These are phyloP conservation scores for Penicillium egyptiacum DNA, from an alignment of 495 filamentous ascomycete genomes.

Conservation along the genomic window DNA sequence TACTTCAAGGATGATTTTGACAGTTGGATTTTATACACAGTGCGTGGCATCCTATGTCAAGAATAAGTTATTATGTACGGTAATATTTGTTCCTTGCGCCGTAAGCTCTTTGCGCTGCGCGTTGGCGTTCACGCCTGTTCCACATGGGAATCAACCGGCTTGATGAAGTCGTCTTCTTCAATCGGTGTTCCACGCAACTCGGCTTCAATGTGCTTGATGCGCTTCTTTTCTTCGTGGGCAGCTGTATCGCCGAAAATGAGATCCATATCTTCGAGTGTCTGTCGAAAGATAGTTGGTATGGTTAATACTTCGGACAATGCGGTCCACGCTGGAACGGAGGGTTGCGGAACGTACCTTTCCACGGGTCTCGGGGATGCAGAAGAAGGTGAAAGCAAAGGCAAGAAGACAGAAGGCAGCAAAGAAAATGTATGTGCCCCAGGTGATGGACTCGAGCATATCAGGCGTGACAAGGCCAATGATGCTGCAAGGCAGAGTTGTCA, in stretches of 20 bases:
- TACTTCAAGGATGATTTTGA: background rate
- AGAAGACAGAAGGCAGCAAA: slow-evolving; percentile 71
- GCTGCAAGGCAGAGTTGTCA: slow-evolving; percentile 25
- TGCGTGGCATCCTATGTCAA: background rate
- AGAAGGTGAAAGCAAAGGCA: slow-evolving; percentile 58
- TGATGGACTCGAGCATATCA: slow-evolving; percentile 67
- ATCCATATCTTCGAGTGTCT: slow-evolving; percentile 62
- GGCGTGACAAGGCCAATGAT: slow-evolving; percentile 76
- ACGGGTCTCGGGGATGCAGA: slow-evolving; percentile 64
- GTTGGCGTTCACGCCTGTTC: slow-evolving; percentile 15
- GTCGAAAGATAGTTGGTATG: background rate
- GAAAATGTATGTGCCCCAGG: slow-evolving; percentile 78
- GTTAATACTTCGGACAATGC: background rate
- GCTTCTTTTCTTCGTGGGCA: slow-evolving; percentile 67
- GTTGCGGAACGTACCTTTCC: slow-evolving; percentile 32
- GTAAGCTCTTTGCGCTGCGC: background rate
- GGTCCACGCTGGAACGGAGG: background rate
- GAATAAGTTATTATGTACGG: background rate
- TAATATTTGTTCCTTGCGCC: background rate
- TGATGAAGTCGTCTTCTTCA: slow-evolving; percentile 30
- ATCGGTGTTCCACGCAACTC: slow-evolving; percentile 53
- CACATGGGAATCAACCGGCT: slow-evolving; percentile 28
- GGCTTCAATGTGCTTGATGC: slow-evolving; percentile 70
- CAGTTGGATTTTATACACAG: background rate
- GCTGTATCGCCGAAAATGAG: slow-evolving; percentile 72